phyloP scores from a whole-genome alignment of 202 grass and related monocot genomes.

The Saccharum hybrid region DNA sequence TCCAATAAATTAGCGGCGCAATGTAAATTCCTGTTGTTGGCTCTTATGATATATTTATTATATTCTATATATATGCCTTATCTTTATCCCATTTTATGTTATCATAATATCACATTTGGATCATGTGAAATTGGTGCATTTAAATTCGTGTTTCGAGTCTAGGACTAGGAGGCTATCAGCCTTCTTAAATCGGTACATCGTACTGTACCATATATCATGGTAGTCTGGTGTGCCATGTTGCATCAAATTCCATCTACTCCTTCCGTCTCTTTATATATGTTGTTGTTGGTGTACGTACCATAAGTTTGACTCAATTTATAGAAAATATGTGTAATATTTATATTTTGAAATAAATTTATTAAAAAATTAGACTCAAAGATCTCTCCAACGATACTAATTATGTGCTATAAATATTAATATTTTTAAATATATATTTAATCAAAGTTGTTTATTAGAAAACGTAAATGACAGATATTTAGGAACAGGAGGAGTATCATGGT shows the following conservation, averaged over 20 bases:
- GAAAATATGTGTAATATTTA: no score
- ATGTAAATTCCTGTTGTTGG: conserved; percentile 52
- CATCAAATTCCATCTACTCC: not conserved
- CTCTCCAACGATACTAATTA: no score
- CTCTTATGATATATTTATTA: conserved; percentile 2
- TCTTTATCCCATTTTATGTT: not conserved
- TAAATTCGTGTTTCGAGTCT: not conserved
- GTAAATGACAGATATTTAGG: no score
- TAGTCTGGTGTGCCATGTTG: not conserved
- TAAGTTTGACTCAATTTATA: no score
- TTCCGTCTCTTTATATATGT: no score
- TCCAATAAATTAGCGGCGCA: conserved; percentile 61
- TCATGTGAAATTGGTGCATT: conserved; percentile 14
- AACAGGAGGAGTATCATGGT: not conserved
- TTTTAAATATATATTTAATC: no score
- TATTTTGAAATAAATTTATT: no score
- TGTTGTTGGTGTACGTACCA: no score
- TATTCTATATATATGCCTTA: not conserved
- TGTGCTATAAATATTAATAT: no score
- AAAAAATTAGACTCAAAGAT: no score
- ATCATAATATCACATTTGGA: not conserved
- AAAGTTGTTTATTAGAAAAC: no score
- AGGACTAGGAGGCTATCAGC: not conserved
- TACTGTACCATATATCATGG: not conserved
- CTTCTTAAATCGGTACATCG: not conserved